These are phyloP conservation scores for Mortierella alpina DNA, from an alignment of 192 early-diverging fungal species.

Conservation along the genomic window DNA sequence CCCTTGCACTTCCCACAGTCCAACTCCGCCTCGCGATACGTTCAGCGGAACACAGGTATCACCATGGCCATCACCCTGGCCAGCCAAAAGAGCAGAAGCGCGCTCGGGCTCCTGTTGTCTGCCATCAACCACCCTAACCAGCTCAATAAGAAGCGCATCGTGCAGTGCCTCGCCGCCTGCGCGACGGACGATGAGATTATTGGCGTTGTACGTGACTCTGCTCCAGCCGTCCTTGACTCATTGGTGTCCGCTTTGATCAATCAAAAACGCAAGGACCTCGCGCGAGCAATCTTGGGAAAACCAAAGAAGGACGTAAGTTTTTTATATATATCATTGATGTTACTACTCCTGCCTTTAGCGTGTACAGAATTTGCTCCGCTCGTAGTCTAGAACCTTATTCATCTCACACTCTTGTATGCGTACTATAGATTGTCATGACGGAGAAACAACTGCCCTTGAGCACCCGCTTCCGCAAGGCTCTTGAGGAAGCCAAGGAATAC, in stretches of 20 bases:
- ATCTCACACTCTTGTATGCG: neutral
- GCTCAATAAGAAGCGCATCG: constrained; percentile 24
- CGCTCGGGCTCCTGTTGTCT: constrained; percentile 13
- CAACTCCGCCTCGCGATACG: constrained; percentile 34
- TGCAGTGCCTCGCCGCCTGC: constrained; percentile 19
- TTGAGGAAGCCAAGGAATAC: constrained; percentile 28
- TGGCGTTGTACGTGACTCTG: constrained; percentile 3
- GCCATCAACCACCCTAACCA: constrained; percentile 31
- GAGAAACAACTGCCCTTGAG: constrained; percentile 1
- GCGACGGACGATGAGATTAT: constrained; percentile 33
- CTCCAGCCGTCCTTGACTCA: constrained; percentile 31
- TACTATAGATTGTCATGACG: neutral
- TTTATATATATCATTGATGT: neutral
- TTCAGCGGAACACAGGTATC: constrained; percentile 17
- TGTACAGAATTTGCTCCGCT: neutral
- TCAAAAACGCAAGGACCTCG: constrained; percentile 25
- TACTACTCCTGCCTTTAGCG: neutral
- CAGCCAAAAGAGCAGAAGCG: constrained; percentile 1
- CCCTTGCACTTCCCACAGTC: constrained; percentile 27
- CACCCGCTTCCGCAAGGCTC: constrained; percentile 17
- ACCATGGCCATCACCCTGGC: constrained; percentile 27
- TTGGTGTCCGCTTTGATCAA: constrained; percentile 15
- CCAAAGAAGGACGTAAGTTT: constrained; percentile 12
- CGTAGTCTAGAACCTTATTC: neutral
- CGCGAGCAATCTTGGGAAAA: constrained; percentile 28